Evolutionary conservation across 2,329 filamentous ascomycete species (phyloP), one percentile per base, ranked within the genome.

Genomic region (Metarhizium album): DNA sequence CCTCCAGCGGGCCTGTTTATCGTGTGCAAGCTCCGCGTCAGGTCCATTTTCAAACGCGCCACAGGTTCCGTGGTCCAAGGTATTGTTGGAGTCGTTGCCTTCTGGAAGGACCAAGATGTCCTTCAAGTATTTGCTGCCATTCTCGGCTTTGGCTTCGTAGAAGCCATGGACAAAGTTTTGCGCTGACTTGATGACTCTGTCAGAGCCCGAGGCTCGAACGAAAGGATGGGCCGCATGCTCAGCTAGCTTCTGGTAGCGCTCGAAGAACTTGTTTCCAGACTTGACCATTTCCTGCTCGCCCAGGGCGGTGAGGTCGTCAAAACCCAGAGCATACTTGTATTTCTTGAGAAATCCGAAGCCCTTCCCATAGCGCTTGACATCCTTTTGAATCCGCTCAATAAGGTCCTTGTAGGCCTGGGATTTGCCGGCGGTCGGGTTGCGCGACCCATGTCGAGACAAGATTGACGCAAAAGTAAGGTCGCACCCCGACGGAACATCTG

Each of bases 391-490:
- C 46, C 77, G 78, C 27, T 74, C 64, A 49, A 95, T 73, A 8
- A 87, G 74, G 4, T 70, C 66, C 38, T 73, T 75, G 68, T 95
- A 95, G 6, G 66, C 62, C 11, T 65, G 62, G 1, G 82, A 79
- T 70, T 90, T 94, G 56, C 72, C 71, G 11, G 70, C 61, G 0
- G 90, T 95, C 1, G 90, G 90, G 62, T 88, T 86, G 48, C 90
- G 80, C 37, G 87, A 87, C 46, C 90, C 90, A 64, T 96, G 90
- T 2, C 90, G 82, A 22, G 88, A 90, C 46, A 96, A 76, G 23
- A 90, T 72, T 60, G 90, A 86, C 1, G 78, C 90, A 66, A 95
- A 91, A 2, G 83, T 91, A 58, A 91, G 70, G 13, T 78, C 70
- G 68, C 90, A 96, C n/a, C 72, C 74, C 1, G 71, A 57, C 0